Conservation (phyloP, 2,329 filamentous ascomycete genomes). For the Colletotrichum chlorophyti region DNA sequence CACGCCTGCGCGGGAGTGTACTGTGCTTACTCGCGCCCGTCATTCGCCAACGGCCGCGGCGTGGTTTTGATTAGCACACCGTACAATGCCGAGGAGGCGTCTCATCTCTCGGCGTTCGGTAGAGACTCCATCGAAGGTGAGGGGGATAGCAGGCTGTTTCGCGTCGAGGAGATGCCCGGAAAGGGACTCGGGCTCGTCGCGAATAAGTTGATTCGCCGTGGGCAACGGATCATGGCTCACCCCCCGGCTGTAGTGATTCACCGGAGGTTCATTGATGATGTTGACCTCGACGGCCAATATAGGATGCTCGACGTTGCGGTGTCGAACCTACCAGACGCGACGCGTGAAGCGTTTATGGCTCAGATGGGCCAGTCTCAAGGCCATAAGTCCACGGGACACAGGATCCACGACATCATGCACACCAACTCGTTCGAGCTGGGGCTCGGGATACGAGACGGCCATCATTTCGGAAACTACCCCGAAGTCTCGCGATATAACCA, state of each 20-base stretch:
- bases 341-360: conserved; percentile 31
- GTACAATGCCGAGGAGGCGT: conserved; percentile 21
- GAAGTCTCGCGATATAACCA: conserved; percentile 40
- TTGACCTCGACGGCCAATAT: conserved; percentile 33
- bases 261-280: conserved; percentile 28
- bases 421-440: conserved; percentile 42
- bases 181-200: conserved; percentile 42
- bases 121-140: neutral
- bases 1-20: conserved; percentile 24
- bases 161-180: conserved; percentile 32
- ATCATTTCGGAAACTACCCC: conserved; percentile 33
- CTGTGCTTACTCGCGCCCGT: conserved; percentile 44
- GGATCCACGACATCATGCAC: conserved; percentile 36
- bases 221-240: conserved; percentile 40
- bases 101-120: conserved; percentile 9
- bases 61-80: conserved; percentile 46
- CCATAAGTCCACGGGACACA: conserved; percentile 31
- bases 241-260: conserved; percentile 38
- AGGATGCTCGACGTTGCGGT: conserved; percentile 36
- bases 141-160: conserved; percentile 5
- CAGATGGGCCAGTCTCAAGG: conserved; percentile 34
- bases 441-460: conserved; percentile 28
- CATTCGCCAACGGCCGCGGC: conserved; percentile 44
- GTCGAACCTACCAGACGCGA: conserved; percentile 33
- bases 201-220: conserved; percentile 35